Base-by-base conservation (phyloP, 2,329 filamentous ascomycete species). In the Purpureocillium lavendulum region DNA sequence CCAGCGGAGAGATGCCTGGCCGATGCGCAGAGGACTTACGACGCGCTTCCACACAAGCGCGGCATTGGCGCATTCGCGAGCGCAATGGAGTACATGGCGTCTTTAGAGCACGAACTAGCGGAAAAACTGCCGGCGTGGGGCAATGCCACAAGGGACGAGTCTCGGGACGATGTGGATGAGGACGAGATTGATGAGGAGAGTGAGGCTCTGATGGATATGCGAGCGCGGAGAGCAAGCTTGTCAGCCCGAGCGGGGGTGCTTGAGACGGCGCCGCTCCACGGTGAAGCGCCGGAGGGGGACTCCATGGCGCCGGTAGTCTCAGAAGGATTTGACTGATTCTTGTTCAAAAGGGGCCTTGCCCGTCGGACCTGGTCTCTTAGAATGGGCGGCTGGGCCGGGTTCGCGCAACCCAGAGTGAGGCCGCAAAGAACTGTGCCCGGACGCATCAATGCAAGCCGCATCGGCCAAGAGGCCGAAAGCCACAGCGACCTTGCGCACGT, bases 1-100 rank as follows among this genome's bases (percentile, higher is more conserved):
- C 84, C 94, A 54, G 85, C 88, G 1, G 84, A 87, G 48, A 73
- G 77, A 42, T 87, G 85, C 47, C 71, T 97, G 1, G 79, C 84
- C 36, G 78, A 84, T 47, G 86, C 86, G 3, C 62, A 67, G 21
- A 65, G 58, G 36, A 72, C 70, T 51, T 82, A 80, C 53, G 63
- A 66, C 7, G 60, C 65, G 11, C 56, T 78, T 15, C 63, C 67
- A 2, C 59, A 67, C 36, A 66, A 69, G 37, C 63, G 71, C 12
- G 75, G 72, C 18, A 68, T 80, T 34, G 58, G 66, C 39, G 64
- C 65, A 24, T 81, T 79, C 43, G 54, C 48, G 1, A 51, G 56
- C 9, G 77, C 78, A 0, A 70, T 65, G 40, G 64, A 66, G 3
- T 75, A 76, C 43, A 62, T 81, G 50, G 58, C 66, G 10, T 62